Evolutionary conservation across 768 basidiomycete species (phyloP).

Genomic region (Serendipita sp.): DNA sequence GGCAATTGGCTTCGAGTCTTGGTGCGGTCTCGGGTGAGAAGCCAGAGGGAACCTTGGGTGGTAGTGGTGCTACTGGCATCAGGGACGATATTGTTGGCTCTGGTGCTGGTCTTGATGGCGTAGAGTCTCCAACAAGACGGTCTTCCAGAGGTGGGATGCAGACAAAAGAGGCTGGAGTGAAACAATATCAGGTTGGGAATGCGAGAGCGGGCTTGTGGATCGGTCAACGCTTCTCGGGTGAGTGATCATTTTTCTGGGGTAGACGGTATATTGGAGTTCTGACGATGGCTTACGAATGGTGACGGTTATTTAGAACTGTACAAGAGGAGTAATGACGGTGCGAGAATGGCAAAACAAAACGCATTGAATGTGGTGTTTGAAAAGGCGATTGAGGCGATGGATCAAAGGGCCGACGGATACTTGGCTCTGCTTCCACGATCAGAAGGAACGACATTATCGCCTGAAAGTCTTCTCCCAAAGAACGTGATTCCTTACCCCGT

Average conservation of each 20-base stretch:
- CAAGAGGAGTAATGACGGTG: conserved; percentile 37
- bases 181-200: conserved; percentile 30
- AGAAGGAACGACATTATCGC: too few species aligned
- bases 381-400: not conserved
- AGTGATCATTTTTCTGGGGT: conserved; percentile 12
- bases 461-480: too few species aligned
- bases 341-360: conserved; percentile 30
- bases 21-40: conserved; percentile 28
- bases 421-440: too few species aligned
- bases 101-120: too few species aligned
- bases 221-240: conserved; percentile 52
- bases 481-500: too few species aligned
- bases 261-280: too few species aligned
- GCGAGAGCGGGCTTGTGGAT: conserved; percentile 55
- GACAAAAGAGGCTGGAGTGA: not conserved
- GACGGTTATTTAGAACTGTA: conserved; percentile 32
- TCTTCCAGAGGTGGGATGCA: not conserved
- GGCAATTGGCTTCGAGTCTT: conserved; percentile 54
- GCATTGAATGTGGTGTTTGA: conserved; percentile 23
- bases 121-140: conserved; percentile 14
- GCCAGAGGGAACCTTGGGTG: conserved; percentile 12
- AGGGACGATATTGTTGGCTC: too few species aligned
- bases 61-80: conserved; percentile 3
- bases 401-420: not conserved
- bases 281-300: not conserved